Evolutionary conservation across 495 filamentous ascomycete species (phyloP).

Genomic region (Xylaria castorea): DNA sequence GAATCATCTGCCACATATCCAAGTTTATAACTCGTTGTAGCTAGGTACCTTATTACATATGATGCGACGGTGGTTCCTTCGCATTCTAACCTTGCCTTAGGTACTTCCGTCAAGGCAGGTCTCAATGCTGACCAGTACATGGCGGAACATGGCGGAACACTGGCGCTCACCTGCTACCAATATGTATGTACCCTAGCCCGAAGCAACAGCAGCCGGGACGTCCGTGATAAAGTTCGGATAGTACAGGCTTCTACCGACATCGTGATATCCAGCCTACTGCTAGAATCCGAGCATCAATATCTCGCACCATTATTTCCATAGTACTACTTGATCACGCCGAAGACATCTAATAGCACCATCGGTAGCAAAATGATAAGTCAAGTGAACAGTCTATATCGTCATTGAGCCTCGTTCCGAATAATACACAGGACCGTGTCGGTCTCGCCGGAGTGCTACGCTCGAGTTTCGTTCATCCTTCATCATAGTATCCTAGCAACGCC

Average conservation of each 20-base stretch:
- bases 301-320: background rate
- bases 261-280: no score
- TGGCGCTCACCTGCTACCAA: background rate
- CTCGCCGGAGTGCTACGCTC: background rate
- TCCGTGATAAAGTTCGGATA: no score
- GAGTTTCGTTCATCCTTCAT: conserved; percentile 8
- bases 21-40: no score
- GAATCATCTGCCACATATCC: background rate
- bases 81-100: background rate
- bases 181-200: background rate
- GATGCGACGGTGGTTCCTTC: background rate
- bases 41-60: no score
- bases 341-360: background rate
- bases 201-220: background rate
- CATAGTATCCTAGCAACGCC: conserved; percentile 6
- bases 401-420: background rate
- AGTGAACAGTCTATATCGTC: background rate
- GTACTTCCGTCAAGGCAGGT: background rate
- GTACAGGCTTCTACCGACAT: no score
- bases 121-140: background rate
- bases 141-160: background rate
- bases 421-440: conserved; percentile 1
- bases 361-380: background rate
- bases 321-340: background rate
- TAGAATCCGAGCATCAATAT: background rate